Percentiles rank a stretch among this genome's conserved stretches.
phyloP scores from a whole-genome alignment of 495 filamentous ascomycete species.

The Tetracladium marchalianum region DNA sequence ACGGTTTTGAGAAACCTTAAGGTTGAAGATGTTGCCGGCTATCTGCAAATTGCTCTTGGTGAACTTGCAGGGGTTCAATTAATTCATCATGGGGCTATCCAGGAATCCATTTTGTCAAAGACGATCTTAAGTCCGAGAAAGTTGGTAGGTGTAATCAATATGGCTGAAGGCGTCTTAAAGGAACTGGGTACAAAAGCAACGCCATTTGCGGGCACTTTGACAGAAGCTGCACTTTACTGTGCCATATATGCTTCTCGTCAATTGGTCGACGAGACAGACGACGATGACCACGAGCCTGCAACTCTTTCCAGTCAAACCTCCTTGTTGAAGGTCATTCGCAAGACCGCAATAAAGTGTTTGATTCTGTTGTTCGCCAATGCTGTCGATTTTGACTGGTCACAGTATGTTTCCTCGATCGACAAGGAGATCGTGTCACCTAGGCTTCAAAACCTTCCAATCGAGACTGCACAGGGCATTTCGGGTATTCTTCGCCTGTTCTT shows the following conservation, averaged over 20 bases:
- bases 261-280: conserved; percentile 26
- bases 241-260: conserved; percentile 59
- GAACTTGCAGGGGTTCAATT: conserved; percentile 48
- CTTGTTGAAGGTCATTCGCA: conserved; percentile 59
- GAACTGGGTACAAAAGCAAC: conserved; percentile 62
- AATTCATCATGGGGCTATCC: conserved; percentile 37
- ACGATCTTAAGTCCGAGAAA: conserved; percentile 57
- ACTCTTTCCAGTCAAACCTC: conserved; percentile 37
- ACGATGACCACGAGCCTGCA: conserved; percentile 33
- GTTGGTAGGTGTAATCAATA: conserved; percentile 80
- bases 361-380: conserved; percentile 64
- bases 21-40: conserved; percentile 58
- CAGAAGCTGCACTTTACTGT: conserved; percentile 71
- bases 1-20: conserved; percentile 39
- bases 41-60: conserved; percentile 75
- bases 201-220: conserved; percentile 49
- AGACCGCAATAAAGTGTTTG: conserved; percentile 67
- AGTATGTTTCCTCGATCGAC: conserved; percentile 61
- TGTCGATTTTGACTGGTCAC: conserved; percentile 54
- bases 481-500: conserved; percentile 70
- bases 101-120: conserved; percentile 37
- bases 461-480: conserved; percentile 84
- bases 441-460: conserved; percentile 68
- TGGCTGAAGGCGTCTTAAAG: conserved; percentile 80
- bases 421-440: conserved; percentile 64